phyloP scores from a whole-genome alignment of 331 rosid genomes.

The Saraca asoca region DNA sequence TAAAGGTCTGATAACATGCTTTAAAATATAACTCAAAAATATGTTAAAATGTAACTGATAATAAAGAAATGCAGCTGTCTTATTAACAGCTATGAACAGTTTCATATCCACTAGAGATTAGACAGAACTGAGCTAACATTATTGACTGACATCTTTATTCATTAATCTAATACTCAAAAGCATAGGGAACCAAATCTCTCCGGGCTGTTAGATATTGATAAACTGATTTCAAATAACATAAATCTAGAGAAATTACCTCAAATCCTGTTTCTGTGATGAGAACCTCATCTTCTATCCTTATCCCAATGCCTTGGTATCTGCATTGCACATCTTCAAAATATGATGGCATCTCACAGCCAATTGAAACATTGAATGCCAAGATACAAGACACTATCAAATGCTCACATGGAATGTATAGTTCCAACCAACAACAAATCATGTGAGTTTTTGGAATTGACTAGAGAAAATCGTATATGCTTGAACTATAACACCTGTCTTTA shows the following conservation, averaged over 20 bases:
- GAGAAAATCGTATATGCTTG: neutral
- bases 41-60: slow-evolving; percentile 1
- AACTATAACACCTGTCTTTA: no score
- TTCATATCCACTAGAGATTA: neutral
- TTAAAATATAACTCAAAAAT: slow-evolving; percentile 17
- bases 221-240: slow-evolving; percentile 15
- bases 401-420: slow-evolving; percentile 15
- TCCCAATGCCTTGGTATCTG: slow-evolving; percentile 82
- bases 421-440: slow-evolving; percentile 1
- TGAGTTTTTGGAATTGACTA: slow-evolving; percentile 21
- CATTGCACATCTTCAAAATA: slow-evolving; percentile 34
- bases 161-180: slow-evolving; percentile 13
- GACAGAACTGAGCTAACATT: neutral
- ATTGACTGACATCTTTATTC: neutral
- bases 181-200: slow-evolving; percentile 6
- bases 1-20: neutral
- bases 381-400: slow-evolving; percentile 25
- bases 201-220: slow-evolving; percentile 19
- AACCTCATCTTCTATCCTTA: slow-evolving; percentile 91
- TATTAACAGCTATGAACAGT: slow-evolving; percentile 13
- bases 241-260: slow-evolving; percentile 58
- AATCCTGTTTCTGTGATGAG: slow-evolving; percentile 85
- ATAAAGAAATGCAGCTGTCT: slow-evolving; percentile 1
- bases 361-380: slow-evolving; percentile 36
- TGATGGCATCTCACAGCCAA: slow-evolving; percentile 18